phyloP scores from a whole-genome alignment of 129 eudicot genomes.

The Flaveria linearis region DNA sequence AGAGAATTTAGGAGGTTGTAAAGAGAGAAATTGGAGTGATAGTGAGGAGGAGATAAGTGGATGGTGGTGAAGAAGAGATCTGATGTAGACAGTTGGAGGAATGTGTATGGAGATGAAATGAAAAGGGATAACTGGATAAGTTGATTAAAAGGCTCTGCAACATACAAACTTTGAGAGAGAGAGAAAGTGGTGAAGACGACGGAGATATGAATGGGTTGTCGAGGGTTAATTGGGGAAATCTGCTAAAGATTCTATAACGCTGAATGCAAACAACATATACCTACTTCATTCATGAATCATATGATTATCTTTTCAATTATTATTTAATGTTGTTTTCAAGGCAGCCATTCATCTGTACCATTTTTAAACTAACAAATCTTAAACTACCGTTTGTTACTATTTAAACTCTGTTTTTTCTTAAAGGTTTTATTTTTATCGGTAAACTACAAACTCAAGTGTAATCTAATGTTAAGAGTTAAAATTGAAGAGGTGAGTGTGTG shows the following conservation, averaged over 20 bases:
- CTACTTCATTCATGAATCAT: no score
- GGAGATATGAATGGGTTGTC: not conserved
- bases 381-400: no score
- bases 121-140: not conserved
- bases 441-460: no score
- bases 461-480: no score
- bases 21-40: no score
- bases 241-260: not conserved
- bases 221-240: not conserved
- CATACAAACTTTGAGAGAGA: not conserved
- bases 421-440: no score
- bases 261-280: not conserved
- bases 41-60: not conserved
- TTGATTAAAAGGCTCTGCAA: not conserved
- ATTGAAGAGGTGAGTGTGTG: no score
- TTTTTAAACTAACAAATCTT: no score
- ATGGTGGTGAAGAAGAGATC: not conserved
- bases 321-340: no score
- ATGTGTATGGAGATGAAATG: not conserved
- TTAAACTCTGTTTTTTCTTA: no score
- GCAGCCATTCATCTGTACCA: no score
- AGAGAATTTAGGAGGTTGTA: not conserved
- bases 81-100: not conserved
- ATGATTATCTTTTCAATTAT: no score
- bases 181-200: not conserved